These are phyloP conservation scores for Penicillium maclennaniae DNA, from an alignment of 495 filamentous ascomycete species.

Conservation along the genomic window DNA sequence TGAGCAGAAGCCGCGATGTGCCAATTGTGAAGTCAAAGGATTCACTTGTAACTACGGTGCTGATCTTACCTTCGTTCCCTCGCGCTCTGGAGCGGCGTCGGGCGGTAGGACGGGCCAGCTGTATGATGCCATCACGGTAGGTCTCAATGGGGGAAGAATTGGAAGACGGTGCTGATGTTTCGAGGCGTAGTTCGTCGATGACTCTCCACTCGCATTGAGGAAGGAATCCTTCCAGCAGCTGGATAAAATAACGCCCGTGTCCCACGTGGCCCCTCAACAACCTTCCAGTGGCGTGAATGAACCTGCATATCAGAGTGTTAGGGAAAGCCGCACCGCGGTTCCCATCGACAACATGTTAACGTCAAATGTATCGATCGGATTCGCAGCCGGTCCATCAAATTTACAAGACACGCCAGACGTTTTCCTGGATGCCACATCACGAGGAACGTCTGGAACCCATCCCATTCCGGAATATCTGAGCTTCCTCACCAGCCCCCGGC, in stretches of 20 bases:
- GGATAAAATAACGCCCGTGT: neutral
- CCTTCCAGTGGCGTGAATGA: neutral
- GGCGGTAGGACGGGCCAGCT: slow-evolving; percentile 8
- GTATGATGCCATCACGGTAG: slow-evolving; percentile 21
- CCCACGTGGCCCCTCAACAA: neutral
- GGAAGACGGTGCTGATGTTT: slow-evolving; percentile 1
- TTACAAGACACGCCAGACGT: neutral
- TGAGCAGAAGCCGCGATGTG: slow-evolving; percentile 28
- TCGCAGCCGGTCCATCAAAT: slow-evolving; percentile 2
- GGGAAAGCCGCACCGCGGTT: slow-evolving; percentile 5
- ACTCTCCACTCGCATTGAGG: slow-evolving; percentile 14
- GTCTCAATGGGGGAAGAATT: neutral
- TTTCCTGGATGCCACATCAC: neutral
- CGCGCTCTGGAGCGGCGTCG: slow-evolving; percentile 6
- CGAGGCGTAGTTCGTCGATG: slow-evolving; percentile 22
- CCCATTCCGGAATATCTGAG: neutral
- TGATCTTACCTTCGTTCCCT: slow-evolving; percentile 21
- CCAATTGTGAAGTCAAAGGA: slow-evolving; percentile 28
- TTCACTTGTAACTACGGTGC: slow-evolving; percentile 25
- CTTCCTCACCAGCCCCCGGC: neutral
- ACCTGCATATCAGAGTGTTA: neutral
- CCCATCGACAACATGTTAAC: slow-evolving; percentile 12
- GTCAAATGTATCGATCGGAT: neutral
- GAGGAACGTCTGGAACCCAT: slow-evolving; percentile 1
- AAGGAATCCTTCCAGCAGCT: slow-evolving; percentile 1